A percentile compares a stretch with the other conserved stretches of the same genome.
Evolutionary conservation across 257 asterid species (phyloP).

Genomic region (Solanum etuberosum): DNA sequence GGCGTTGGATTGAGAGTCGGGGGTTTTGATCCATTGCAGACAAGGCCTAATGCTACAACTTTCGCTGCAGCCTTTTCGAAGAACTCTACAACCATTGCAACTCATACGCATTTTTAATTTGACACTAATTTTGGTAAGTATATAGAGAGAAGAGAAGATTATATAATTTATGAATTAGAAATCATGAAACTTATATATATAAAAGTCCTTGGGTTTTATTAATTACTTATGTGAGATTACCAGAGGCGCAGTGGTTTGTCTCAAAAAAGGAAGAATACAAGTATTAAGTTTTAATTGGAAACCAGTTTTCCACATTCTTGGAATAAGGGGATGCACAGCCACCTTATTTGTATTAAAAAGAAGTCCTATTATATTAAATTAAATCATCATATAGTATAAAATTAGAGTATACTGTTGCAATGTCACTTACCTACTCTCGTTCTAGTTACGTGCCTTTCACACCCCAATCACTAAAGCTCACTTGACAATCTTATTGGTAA

Average conservation of each 20-base stretch:
- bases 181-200: background rate
- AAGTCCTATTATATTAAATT: background rate
- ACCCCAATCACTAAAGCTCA: background rate
- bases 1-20: constrained; percentile 73
- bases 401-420: background rate
- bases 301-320: background rate
- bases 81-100: constrained; percentile 83
- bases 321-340: constrained; percentile 22
- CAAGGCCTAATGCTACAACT: constrained; percentile 66
- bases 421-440: background rate
- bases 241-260: constrained; percentile 37
- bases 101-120: constrained; percentile 50
- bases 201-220: background rate
- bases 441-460: constrained; percentile 22
- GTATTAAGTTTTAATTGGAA: background rate
- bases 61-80: constrained; percentile 74
- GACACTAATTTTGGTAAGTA: background rate
- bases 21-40: constrained; percentile 58
- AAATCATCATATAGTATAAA: background rate
- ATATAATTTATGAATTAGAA: background rate
- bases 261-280: background rate
- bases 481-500: background rate
- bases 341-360: constrained; percentile 4
- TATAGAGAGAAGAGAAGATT: background rate
- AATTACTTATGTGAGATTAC: background rate